These are phyloP conservation scores for Penicillium capsulatum DNA, from an alignment of 2,329 filamentous ascomycete genomes.

Conservation along the genomic window DNA sequence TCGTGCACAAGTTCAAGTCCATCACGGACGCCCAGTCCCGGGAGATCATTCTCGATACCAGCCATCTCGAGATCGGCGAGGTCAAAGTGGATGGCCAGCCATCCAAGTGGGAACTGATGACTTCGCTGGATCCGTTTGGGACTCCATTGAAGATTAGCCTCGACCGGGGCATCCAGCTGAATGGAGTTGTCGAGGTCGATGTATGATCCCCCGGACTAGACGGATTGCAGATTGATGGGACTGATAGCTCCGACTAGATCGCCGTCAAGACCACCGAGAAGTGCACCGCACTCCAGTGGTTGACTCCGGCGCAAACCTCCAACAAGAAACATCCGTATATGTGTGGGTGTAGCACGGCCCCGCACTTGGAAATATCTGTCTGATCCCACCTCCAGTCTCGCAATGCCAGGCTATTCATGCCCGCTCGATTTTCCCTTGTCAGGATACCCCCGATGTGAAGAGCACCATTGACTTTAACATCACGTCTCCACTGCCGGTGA, in stretches of 20 bases:
- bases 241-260: constrained; percentile 48
- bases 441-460: constrained; percentile 96
- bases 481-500: constrained; percentile 79
- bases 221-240: neutral
- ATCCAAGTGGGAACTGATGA: constrained; percentile 66
- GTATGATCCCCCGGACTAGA: constrained; percentile 26
- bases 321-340: constrained; percentile 97
- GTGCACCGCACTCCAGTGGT: constrained; percentile 92
- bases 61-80: constrained; percentile 67
- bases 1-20: constrained; percentile 71
- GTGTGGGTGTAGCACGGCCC: constrained; percentile 57
- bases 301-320: constrained; percentile 86
- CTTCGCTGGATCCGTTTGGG: constrained; percentile 65
- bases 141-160: constrained; percentile 48
- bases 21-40: constrained; percentile 67
- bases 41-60: constrained; percentile 85
- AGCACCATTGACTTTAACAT: constrained; percentile 90
- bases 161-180: constrained; percentile 44
- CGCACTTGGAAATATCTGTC: too few relatives aligned
- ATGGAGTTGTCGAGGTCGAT: constrained; percentile 48
- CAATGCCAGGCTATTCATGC: constrained; percentile 97
- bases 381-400: constrained; percentile 55
- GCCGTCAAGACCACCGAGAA: constrained; percentile 74
- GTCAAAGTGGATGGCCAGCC: constrained; percentile 65
- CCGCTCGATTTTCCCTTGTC: constrained; percentile 89